phyloP scores from a whole-genome alignment of 2,329 filamentous ascomycete genomes.

The Colletotrichum plurivorum region DNA sequence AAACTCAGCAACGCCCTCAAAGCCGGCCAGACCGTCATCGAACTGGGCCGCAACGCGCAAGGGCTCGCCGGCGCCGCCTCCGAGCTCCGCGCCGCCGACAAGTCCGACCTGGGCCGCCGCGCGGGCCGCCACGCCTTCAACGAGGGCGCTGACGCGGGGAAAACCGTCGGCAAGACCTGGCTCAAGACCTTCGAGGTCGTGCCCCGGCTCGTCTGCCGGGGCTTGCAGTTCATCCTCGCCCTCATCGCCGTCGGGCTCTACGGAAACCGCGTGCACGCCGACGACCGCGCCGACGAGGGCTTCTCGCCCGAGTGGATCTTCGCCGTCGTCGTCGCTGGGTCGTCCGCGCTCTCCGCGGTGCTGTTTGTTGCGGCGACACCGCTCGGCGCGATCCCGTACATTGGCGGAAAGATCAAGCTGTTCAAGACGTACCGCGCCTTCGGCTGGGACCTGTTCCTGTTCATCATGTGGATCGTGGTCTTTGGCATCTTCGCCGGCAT shows the following conservation, averaged over 20 bases:
- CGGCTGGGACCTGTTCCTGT: constrained; percentile 59
- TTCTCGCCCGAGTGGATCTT: constrained; percentile 74
- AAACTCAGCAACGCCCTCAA: constrained; percentile 50
- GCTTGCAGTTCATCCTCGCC: constrained; percentile 79
- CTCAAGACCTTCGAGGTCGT: constrained; percentile 62
- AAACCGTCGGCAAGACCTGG: constrained; percentile 59
- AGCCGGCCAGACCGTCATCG: constrained; percentile 51
- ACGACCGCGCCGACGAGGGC: constrained; percentile 52
- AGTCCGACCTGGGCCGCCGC: constrained; percentile 50
- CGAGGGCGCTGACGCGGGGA: constrained; percentile 54
- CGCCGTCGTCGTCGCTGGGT: constrained; percentile 70
- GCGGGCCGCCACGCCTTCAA: constrained; percentile 51
- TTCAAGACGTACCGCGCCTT: constrained; percentile 60
- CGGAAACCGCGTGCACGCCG: constrained; percentile 69
- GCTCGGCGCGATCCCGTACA: constrained; percentile 49
- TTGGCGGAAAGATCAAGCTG: constrained; percentile 51
- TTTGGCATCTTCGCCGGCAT: constrained; percentile 82
- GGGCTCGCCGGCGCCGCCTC: constrained; percentile 46
- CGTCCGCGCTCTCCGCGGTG: constrained; percentile 67
- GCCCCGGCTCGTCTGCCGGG: constrained; percentile 68
- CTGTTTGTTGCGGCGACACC: constrained; percentile 56
- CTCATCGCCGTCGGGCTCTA: constrained; percentile 80
- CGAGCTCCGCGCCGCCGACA: constrained; percentile 51
- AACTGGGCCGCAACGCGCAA: constrained; percentile 49
- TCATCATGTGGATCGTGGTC: constrained; percentile 72